Evolutionary conservation across 257 asterid genomes (phyloP), one percentile per base, ranked within the genome.

Genomic region (Solanum rostratum): DNA sequence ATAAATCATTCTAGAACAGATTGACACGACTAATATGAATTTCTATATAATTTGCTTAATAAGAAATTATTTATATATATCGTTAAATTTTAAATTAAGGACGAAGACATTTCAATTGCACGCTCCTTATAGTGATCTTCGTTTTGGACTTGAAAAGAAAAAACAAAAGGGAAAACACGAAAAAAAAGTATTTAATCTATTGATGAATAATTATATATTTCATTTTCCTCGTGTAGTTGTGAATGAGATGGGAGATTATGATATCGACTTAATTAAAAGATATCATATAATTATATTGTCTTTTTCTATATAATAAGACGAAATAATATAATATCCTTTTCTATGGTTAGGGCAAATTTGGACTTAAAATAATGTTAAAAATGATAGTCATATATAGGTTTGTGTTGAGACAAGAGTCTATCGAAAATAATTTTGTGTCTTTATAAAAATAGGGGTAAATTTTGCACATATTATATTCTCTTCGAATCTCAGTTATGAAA

Each of bases 41-140:
- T 60, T 3, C 10, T 22, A 60, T 60, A 10, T 11, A 5, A 60
- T 10, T 60, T 60, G 0, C 7, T 12, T 60, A 4, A 12, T 49
- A 53, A 16, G 7, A 2, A 19, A 18, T n/a, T 54, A 54, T 54
- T 54, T 7, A 7, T 0, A 4, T 55, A 55, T 20, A 20, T 33
- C 1, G 0, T 33, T 30, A 33, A 0, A 16, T 66, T 1, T 30
- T 5, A 15, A 0, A 66, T 30, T 30, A 66, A 16, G 2, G 0
- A 7, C 0, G 0, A 0, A 30, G 0, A 7, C 0, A 33, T 66
- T 66, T 1, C 4, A 4, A 33, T 66, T 3, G 18, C 15, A 37
- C 0, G 6, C 1, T 9, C 0, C 13, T 22, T 22, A 27, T 33
- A 18, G 8, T 68, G 76, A 16, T 68, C 76, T n/a, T 39, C 3